A percentile compares a stretch with the other conserved stretches of the same genome.
Conservation (phyloP, 164 flowering plant species). For the Nymphaea thermarum region DNA sequence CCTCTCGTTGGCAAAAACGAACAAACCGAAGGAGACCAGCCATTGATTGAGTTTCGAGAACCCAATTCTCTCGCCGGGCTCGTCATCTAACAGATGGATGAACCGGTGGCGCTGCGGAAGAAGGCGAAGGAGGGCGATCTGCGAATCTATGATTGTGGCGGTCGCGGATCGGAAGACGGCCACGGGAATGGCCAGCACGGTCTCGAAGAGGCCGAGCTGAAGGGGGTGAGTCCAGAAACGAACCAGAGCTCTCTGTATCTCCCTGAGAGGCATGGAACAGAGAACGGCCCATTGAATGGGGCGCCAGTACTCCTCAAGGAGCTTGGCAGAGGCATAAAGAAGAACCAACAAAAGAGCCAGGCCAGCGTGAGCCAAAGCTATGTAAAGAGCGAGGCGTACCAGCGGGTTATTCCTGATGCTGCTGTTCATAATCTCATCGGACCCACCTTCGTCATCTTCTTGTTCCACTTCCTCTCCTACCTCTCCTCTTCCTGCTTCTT, state of each 20-base stretch:
- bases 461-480: not conserved
- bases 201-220: conserved; percentile 12
- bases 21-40: conserved; percentile 10
- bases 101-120: conserved; percentile 3
- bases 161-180: conserved; percentile 11
- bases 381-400: conserved; percentile 13
- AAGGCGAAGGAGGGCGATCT: conserved; percentile 10
- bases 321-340: conserved; percentile 7
- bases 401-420: conserved; percentile 5
- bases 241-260: conserved; percentile 11
- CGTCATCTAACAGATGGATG: not conserved
- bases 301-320: conserved; percentile 12
- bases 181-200: conserved; percentile 11
- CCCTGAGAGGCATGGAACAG: conserved; percentile 17
- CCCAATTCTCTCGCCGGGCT: conserved; percentile 6
- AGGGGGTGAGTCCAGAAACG: conserved; percentile 14
- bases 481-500: not conserved
- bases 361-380: conserved; percentile 16
- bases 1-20: conserved; percentile 9
- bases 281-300: conserved; percentile 18
- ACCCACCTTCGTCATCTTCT: not conserved
- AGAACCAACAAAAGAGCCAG: conserved; percentile 9
- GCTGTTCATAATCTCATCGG: not conserved
- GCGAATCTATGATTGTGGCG: conserved; percentile 12
- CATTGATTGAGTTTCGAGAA: conserved; percentile 15